Evolutionary conservation across 176 grass and related monocot species (phyloP), one percentile per base, ranked within the genome.

Genomic region (Musa beccarii): DNA sequence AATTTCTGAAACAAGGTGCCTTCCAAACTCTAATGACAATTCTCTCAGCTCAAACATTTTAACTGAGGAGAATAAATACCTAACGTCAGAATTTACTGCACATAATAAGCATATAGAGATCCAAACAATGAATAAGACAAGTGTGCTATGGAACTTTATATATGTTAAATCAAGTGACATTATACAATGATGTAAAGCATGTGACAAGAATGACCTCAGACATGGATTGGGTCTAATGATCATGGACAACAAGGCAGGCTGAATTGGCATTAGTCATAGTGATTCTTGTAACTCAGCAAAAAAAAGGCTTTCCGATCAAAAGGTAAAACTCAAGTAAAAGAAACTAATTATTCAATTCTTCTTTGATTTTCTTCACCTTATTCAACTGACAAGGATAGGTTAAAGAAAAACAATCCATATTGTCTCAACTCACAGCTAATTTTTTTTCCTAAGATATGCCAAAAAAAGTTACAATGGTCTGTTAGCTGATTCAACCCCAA

Each of bases 41-140:
- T 98, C 84, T 79, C 84, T 93, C 57, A 93, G 70, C 75, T 93
- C 94, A 16, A 84, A 93, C 19, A 98, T 90, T 85, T 98, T 93
- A 62, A 98, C 75, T 98, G 88, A 51, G 94, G 88, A 43, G 94
- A 90, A 75, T 93, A 91, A 79, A 98, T 93, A 54, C 94, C 90
- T 93, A 84, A 63, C 43, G 26, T 65, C 74, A 78, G 78, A 56
- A 28, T 9, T 82, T 8, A 80, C 12, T 19, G 77, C 80, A 0
- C 19, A 22, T 50, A 15, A 16, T 68, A 76, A 65, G 52, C 64
- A 81, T 65, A 25, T 34, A 43, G 28, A 22, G 11, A 49, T 49
- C 34, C 34, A 70, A 43, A 51, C 15, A 19, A 9, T 19, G 43
- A 10, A 49, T 51, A 43, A 43, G 34, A 43, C 34, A 43, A 43